Evolutionary conservation across 139 green algal species (phyloP).

Genomic region (Chlamydomonas applanata): DNA sequence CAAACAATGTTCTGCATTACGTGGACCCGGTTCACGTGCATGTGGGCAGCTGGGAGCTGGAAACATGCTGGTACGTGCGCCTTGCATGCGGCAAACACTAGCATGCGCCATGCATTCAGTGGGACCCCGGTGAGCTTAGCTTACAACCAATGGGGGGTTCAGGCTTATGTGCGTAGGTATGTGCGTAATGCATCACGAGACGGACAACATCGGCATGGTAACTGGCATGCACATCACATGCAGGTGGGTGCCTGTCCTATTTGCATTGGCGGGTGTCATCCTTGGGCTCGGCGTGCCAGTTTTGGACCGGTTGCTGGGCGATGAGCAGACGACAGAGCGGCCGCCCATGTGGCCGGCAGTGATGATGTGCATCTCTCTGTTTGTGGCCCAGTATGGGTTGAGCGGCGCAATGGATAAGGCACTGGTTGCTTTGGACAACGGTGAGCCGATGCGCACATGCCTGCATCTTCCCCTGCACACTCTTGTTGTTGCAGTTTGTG

Average conservation of each 20-base stretch:
- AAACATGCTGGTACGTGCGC: conserved; percentile 18
- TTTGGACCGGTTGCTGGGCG: background rate
- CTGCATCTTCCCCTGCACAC: background rate
- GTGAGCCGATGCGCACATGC: background rate
- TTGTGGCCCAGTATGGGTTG: conserved; percentile 26
- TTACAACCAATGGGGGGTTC: no score
- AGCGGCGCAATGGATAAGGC: conserved; percentile 14
- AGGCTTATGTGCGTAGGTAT: no score
- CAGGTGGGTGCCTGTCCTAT: conserved; percentile 51
- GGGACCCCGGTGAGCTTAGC: no score
- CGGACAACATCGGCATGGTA: no score
- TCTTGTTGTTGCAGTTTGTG: no score
- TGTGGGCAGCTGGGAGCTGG: conserved; percentile 14
- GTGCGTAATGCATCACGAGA: no score
- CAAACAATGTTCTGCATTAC: conserved; percentile 46
- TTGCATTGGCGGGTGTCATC: conserved; percentile 44
- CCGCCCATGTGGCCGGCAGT: conserved; percentile 7
- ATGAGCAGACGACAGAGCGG: background rate
- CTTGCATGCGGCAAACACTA: background rate
- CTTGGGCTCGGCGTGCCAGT: conserved; percentile 37
- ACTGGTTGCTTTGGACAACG: background rate
- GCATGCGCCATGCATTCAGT: background rate
- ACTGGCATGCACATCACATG: background rate
- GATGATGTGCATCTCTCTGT: conserved; percentile 27
- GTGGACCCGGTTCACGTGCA: conserved; percentile 2